Conservation (phyloP, 495 filamentous ascomycete genomes). For the Umbilicaria muhlenbergii region DNA sequence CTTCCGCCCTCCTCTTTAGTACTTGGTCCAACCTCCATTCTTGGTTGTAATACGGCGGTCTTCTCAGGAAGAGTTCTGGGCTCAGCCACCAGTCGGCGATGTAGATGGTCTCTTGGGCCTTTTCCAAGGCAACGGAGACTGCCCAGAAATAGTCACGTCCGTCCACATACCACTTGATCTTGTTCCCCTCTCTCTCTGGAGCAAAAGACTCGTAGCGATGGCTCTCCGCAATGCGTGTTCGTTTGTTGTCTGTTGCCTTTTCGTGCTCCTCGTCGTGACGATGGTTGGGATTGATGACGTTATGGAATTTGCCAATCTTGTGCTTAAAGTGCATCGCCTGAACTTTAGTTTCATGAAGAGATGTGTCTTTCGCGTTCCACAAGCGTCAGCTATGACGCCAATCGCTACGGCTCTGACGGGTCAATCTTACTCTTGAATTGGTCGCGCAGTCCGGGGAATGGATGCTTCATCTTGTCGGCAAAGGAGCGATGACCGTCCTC, state of each 20-base stretch:
- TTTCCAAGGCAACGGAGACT: slow-evolving; percentile 72
- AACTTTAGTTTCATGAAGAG: slow-evolving; percentile 31
- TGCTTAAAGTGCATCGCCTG: slow-evolving; percentile 39
- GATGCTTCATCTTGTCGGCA: slow-evolving; percentile 4
- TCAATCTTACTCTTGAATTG: slow-evolving; percentile 2
- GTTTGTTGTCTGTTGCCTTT: slow-evolving; percentile 64
- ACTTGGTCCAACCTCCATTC: slow-evolving; percentile 81
- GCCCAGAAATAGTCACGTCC: slow-evolving; percentile 88
- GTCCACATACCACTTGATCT: slow-evolving; percentile 95
- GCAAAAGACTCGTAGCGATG: slow-evolving; percentile 84
- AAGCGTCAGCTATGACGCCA: too few relatives aligned
- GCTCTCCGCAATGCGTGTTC: slow-evolving; percentile 49
- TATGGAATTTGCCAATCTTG: slow-evolving; percentile 52
- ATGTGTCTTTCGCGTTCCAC: slow-evolving; percentile 10
- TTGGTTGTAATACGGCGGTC: slow-evolving; percentile 64
- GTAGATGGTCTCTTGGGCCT: slow-evolving; percentile 84
- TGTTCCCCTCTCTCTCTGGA: slow-evolving; percentile 68
- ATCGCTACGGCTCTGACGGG: too few relatives aligned
- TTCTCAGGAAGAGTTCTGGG: slow-evolving; percentile 78
- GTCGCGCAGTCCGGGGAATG: neutral
- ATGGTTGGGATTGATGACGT: slow-evolving; percentile 75
- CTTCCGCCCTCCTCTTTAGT: slow-evolving; percentile 76
- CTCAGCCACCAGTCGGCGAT: slow-evolving; percentile 96
- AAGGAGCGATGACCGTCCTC: neutral
- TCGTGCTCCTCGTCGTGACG: slow-evolving; percentile 93